Evolutionary conservation across 148 eudicot species (phyloP), one percentile per base, ranked within the genome.

Genomic region (Chenopodium quinoa): DNA sequence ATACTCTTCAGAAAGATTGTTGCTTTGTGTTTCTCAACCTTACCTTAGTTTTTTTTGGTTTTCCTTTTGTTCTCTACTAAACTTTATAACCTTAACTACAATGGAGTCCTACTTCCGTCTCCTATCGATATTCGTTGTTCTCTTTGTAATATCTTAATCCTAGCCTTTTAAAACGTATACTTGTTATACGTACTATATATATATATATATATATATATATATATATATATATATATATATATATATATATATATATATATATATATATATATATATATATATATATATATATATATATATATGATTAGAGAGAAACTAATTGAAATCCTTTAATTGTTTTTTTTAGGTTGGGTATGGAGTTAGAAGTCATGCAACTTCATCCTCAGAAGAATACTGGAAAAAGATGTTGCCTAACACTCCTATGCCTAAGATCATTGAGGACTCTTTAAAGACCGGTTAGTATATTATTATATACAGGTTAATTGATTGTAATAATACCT

Each of bases 331-430:
- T 14, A 19, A 16, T 62, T 27, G 11, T 7, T 66, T n/a, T 74
- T 63, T 19, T 32, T 85, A 93, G 92, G 80, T 89, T 75, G 84
- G 85, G 40, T 44, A 72, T 47, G 13, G 84, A 78, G 86, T 89
- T 23, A 87, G 71, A 47, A 83, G 92, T 83, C 82, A 90, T 86
- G 94, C 90, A 86, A 76, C 81, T 77, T 34, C 80, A 72, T 64
- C 91, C 1, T 58, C 90, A 0, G 93, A 88, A 72, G 86, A 78
- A 10, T 94, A 92, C 72, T 92, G 98, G 98, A 89, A 87, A 27
- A 82, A 85, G 4, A 78, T 87, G 73, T 84, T 94, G 88, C 96
- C 96, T 7, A 86, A 92, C 80, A 86, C 96, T 75, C 89, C 86
- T 68, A 90, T 92, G 86, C 96, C 98, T 40, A 90, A 86, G 78